Percentiles rank a stretch among this genome's conserved stretches.
These are phyloP conservation scores for Lentinus polychrous DNA, from an alignment of 1,284 basidiomycete species.

Conservation along the genomic window DNA sequence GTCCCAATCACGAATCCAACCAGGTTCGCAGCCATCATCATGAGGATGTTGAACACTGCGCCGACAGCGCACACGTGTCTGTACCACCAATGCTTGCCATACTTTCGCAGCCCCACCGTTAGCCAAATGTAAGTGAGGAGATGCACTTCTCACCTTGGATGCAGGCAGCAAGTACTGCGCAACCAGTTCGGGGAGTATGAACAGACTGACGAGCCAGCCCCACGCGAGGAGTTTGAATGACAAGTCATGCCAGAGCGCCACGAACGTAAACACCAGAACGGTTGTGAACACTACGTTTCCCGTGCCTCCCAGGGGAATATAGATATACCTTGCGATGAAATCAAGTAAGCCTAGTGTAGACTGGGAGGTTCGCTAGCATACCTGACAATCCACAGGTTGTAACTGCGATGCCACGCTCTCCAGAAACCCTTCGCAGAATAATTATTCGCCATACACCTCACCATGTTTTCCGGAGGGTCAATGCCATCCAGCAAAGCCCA, in stretches of 20 bases:
- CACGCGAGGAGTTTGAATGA: slow-evolving; percentile 86
- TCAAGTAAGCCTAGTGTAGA: neutral
- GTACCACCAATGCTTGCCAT: slow-evolving; percentile 69
- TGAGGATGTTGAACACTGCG: slow-evolving; percentile 79
- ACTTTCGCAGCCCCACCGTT: slow-evolving; percentile 36
- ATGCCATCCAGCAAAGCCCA: slow-evolving; percentile 91
- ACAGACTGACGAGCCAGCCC: slow-evolving; percentile 94
- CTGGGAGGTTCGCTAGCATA: slow-evolving; percentile 23
- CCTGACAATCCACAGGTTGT: slow-evolving; percentile 95
- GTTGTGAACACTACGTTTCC: slow-evolving; percentile 64
- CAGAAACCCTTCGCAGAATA: slow-evolving; percentile 93
- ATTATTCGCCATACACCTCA: slow-evolving; percentile 98
- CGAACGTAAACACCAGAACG: slow-evolving; percentile 89
- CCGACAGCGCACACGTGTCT: slow-evolving; percentile 83
- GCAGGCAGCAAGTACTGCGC: slow-evolving; percentile 55
- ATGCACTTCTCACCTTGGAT: slow-evolving; percentile 47
- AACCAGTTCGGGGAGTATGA: slow-evolving; percentile 83
- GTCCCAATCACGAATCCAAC: slow-evolving; percentile 93
- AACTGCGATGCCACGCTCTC: slow-evolving; percentile 94
- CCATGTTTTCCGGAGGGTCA: slow-evolving; percentile 97
- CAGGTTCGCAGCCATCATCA: slow-evolving; percentile 93
- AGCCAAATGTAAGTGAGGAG: neutral
- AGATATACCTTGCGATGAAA: slow-evolving; percentile 69
- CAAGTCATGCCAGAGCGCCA: slow-evolving; percentile 98
- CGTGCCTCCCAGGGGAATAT: slow-evolving; percentile 86